Conservation (phyloP, 2,329 filamentous ascomycete species). For the Aspergillus ustus region DNA sequence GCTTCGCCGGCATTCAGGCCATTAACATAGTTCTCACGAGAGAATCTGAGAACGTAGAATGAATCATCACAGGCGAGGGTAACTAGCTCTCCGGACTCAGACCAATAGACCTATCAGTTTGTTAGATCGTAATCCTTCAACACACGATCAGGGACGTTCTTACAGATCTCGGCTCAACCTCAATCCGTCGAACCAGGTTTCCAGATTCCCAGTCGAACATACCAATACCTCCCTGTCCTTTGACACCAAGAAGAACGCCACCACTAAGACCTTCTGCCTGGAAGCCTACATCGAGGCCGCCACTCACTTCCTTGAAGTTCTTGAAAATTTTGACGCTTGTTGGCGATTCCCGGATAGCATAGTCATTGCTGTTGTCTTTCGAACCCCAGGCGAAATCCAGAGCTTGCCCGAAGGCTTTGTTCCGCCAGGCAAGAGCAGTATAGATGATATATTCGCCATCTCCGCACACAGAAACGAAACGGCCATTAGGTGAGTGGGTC, state of each 20-base stretch:
- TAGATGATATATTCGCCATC: slow-evolving; percentile 99
- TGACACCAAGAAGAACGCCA: slow-evolving; percentile 89
- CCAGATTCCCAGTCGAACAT: slow-evolving; percentile 97
- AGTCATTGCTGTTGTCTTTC: slow-evolving; percentile 98
- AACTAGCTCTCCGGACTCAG: slow-evolving; percentile 91
- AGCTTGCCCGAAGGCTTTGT: slow-evolving; percentile 95
- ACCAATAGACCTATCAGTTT: slow-evolving; percentile 85
- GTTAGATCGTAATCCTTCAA: slow-evolving; percentile 13
- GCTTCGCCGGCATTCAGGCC: slow-evolving; percentile 80
- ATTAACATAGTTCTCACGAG: slow-evolving; percentile 82
- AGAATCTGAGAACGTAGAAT: slow-evolving; percentile 92
- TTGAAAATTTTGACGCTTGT: slow-evolving; percentile 97
- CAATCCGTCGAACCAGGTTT: slow-evolving; percentile 86
- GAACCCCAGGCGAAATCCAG: slow-evolving; percentile 96
- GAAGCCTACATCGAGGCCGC: slow-evolving; percentile 91
- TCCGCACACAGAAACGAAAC: slow-evolving; percentile 87
- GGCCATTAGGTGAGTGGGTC: slow-evolving; percentile 92
- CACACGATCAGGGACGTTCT: slow-evolving; percentile 27
- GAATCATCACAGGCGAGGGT: slow-evolving; percentile 92
- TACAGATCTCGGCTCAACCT: slow-evolving; percentile 70
- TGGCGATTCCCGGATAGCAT: slow-evolving; percentile 90
- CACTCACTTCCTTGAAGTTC: slow-evolving; percentile 91
- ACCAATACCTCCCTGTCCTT: slow-evolving; percentile 90
- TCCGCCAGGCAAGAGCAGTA: slow-evolving; percentile 92
- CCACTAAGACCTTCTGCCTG: slow-evolving; percentile 89